Evolutionary conservation across 2,329 filamentous ascomycete genomes (phyloP).

Genomic region (Botrytis elliptica): DNA sequence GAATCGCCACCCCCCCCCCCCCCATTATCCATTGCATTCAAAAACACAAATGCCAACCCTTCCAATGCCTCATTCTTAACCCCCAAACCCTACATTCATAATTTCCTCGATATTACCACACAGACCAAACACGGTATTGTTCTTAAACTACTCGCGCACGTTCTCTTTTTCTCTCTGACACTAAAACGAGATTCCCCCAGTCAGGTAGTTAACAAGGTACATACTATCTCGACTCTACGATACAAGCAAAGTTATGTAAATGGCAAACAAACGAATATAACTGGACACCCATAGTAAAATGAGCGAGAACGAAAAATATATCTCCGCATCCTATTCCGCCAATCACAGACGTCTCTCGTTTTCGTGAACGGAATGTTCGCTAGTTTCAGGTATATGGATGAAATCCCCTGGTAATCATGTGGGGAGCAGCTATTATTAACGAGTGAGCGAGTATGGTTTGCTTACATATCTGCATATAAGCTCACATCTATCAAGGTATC

Average conservation of each 20-base stretch:
- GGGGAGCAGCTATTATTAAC: not conserved
- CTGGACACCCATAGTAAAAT: not conserved
- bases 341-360: not conserved
- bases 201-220: not conserved
- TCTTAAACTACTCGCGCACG: not conserved
- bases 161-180: not conserved
- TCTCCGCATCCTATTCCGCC: not conserved
- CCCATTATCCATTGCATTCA: not conserved
- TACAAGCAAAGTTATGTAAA: not conserved
- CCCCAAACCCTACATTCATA: conserved; percentile 10
- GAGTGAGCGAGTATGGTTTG: not conserved
- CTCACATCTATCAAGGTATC: not conserved
- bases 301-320: not conserved
- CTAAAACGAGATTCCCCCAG: not conserved
- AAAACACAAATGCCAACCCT: not conserved
- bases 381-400: not conserved
- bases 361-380: conserved; percentile 3
- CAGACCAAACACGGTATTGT: not conserved
- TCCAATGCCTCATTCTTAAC: not conserved
- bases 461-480: not conserved
- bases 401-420: not conserved
- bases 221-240: not conserved
- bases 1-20: not conserved
- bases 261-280: not conserved
- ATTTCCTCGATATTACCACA: conserved; percentile 12